These are phyloP conservation scores for Incumbomyces lentus DNA, from an alignment of 2,329 filamentous ascomycete species.

Conservation along the genomic window DNA sequence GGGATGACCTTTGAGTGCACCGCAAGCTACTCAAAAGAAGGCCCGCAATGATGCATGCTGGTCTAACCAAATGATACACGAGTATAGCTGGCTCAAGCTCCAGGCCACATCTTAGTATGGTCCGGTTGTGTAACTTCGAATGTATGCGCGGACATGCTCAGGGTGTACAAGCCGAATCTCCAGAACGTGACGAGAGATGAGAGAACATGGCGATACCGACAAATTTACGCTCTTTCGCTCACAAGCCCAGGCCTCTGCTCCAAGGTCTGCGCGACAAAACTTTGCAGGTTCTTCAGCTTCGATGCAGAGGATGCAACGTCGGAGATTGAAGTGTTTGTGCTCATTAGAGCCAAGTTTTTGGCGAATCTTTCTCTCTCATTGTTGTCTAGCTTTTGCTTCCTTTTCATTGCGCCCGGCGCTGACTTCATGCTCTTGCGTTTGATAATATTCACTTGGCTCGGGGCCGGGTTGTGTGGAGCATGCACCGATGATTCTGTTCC, in stretches of 20 bases:
- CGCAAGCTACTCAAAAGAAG: no score
- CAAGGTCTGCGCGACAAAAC: not conserved
- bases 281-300: not conserved
- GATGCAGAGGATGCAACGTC: not conserved
- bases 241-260: not conserved
- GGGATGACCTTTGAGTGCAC: no score
- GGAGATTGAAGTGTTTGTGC: constrained; percentile 20
- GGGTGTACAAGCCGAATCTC: no score
- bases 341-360: constrained; percentile 68
- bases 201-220: no score
- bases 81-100: no score
- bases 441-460: constrained; percentile 54
- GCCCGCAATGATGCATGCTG: no score
- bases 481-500: constrained; percentile 37
- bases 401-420: constrained; percentile 69
- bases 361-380: constrained; percentile 77
- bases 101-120: no score
- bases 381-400: constrained; percentile 68
- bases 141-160: no score
- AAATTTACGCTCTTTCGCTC: not conserved
- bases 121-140: no score
- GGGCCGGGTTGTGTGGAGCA: constrained; percentile 23
- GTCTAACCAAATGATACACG: no score
- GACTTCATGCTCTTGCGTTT: constrained; percentile 64
- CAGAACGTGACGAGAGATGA: no score